Conservation (phyloP, 2,329 filamentous ascomycete genomes). For the Verruconis gallopava region DNA sequence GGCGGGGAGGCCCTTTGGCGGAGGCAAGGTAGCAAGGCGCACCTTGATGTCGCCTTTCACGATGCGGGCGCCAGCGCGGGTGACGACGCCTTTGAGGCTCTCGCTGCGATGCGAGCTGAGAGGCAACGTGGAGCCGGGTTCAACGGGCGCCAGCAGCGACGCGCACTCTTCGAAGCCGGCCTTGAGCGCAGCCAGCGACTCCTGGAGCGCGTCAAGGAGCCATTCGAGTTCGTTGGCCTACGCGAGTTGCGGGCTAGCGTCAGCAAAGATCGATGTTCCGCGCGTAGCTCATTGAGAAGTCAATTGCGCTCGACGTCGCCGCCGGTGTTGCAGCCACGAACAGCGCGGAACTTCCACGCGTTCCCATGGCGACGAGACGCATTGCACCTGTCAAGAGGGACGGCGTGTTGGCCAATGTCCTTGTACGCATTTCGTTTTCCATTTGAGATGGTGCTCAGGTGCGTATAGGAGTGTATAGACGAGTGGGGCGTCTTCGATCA, state of each 20-base stretch:
- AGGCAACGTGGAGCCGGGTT: slow-evolving; percentile 78
- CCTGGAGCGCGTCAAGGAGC: slow-evolving; percentile 48
- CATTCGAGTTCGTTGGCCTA: slow-evolving; percentile 48
- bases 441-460: too few species aligned
- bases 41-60: slow-evolving; percentile 79
- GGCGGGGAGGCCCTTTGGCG: slow-evolving; percentile 36
- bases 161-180: slow-evolving; percentile 79
- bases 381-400: too few species aligned
- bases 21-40: slow-evolving; percentile 55
- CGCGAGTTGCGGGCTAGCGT: too few species aligned
- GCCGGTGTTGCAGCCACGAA: too few species aligned
- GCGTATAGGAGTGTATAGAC: too few species aligned
- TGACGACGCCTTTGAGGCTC: slow-evolving; percentile 82
- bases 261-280: not conserved
- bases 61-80: slow-evolving; percentile 77
- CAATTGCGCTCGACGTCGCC: slow-evolving; percentile 1
- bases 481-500: too few species aligned
- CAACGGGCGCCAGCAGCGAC: slow-evolving; percentile 68
- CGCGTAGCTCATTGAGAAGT: not conserved
- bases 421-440: too few species aligned
- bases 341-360: too few species aligned
- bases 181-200: slow-evolving; percentile 48
- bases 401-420: too few species aligned
- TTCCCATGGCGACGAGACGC: not conserved
- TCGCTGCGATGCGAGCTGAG: slow-evolving; percentile 80